Evolutionary conservation across 208 protist genomes (phyloP).

Genomic region (Crithidia acanthocephali): DNA sequence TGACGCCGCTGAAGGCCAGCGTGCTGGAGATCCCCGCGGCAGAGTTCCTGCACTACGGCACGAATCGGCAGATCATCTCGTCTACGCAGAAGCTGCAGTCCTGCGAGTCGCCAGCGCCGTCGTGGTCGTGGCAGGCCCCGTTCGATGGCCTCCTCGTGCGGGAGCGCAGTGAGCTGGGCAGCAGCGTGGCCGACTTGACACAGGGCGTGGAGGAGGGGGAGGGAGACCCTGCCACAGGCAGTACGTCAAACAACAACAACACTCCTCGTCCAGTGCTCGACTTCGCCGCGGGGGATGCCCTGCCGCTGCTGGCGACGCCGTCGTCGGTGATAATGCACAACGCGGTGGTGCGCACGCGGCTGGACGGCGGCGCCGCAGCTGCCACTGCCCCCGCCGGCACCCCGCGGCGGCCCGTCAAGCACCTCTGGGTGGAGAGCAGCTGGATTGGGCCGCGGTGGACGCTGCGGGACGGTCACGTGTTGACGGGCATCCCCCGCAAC

Average conservation of each 20-base stretch:
- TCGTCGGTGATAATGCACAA: constrained; percentile 37
- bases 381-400: not conserved
- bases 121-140: constrained; percentile 29
- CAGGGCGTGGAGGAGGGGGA: not conserved
- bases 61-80: constrained; percentile 43
- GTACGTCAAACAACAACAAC: not conserved
- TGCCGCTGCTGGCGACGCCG: constrained; percentile 36
- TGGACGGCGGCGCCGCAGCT: constrained; percentile 19
- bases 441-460: constrained; percentile 34
- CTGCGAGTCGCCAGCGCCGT: constrained; percentile 29
- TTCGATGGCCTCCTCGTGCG: constrained; percentile 30
- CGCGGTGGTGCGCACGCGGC: constrained; percentile 23
- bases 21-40: constrained; percentile 42
- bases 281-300: constrained; percentile 27
- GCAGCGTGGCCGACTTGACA: not conserved
- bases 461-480: constrained; percentile 35
- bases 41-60: constrained; percentile 53
- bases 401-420: constrained; percentile 4
- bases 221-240: too few species aligned
- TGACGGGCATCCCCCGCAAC: constrained; percentile 52
- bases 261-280: not conserved
- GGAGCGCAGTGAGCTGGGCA: not conserved
- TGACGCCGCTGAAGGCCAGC: constrained; percentile 28
- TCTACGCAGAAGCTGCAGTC: constrained; percentile 31
- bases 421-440: constrained; percentile 59